phyloP scores from a whole-genome alignment of 768 basidiomycete genomes.

The Suillus subluteus region DNA sequence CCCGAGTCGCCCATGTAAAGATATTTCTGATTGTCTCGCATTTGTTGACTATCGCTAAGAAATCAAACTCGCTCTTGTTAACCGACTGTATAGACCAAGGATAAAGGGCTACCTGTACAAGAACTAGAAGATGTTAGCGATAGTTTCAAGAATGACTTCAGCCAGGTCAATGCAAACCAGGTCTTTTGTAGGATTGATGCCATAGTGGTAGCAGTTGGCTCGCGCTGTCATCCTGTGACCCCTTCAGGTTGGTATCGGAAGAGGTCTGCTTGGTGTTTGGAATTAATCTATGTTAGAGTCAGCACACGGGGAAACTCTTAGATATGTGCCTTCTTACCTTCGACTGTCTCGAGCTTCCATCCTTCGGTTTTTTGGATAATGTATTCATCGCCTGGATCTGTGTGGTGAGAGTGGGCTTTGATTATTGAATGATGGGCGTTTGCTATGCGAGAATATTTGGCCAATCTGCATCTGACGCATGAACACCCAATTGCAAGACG shows the following conservation, averaged over 20 bases:
- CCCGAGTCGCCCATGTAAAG: neutral
- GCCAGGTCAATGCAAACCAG: neutral
- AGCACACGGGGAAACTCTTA: neutral
- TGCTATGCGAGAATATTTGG: neutral
- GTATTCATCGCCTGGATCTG: neutral
- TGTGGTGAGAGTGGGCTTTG: neutral
- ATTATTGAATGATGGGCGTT: neutral
- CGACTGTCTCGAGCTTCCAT: neutral
- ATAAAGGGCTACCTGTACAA: neutral
- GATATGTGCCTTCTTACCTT: neutral
- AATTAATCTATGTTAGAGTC: neutral
- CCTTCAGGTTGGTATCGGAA: no score
- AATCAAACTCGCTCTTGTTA: neutral
- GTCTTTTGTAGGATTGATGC: no score
- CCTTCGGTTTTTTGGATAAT: no score
- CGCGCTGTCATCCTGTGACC: neutral
- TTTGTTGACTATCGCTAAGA: neutral
- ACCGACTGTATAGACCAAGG: neutral
- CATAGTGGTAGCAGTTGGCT: neutral
- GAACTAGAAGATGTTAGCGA: neutral
- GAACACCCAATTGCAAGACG: no score
- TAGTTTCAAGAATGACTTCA: neutral
- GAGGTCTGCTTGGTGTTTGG: neutral
- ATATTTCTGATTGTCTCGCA: no score
- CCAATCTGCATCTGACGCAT: neutral